A percentile compares a stretch with the other conserved stretches of the same genome.
Conservation (phyloP, 768 basidiomycete genomes). For the Fomitopsis serialis region DNA sequence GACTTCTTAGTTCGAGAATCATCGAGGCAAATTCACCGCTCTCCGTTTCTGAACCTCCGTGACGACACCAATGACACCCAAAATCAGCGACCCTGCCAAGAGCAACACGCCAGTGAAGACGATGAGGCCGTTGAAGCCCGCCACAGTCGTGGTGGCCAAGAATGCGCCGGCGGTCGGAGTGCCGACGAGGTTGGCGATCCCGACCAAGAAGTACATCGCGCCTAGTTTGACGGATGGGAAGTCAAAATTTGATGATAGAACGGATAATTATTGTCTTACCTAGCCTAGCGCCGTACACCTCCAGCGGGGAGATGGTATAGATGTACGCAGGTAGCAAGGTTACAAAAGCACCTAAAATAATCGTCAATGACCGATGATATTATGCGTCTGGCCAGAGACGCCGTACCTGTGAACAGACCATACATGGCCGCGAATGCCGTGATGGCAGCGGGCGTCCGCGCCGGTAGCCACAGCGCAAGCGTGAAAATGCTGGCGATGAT, state of each 20-base stretch:
- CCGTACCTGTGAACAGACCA: slow-evolving; percentile 25
- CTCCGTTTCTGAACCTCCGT: background rate
- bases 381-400: background rate
- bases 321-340: slow-evolving; percentile 26
- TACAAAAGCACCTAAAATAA: slow-evolving; percentile 22
- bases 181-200: slow-evolving; percentile 25
- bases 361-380: background rate
- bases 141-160: slow-evolving; percentile 17
- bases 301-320: slow-evolving; percentile 24
- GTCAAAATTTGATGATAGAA: background rate
- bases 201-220: slow-evolving; percentile 24
- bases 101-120: slow-evolving; percentile 25
- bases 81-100: slow-evolving; percentile 9
- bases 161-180: slow-evolving; percentile 29
- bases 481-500: slow-evolving; percentile 19
- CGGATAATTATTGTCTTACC: slow-evolving; percentile 14
- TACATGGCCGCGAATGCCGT: slow-evolving; percentile 25
- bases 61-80: slow-evolving; percentile 2
- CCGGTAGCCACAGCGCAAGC: slow-evolving; percentile 25
- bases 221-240: slow-evolving; percentile 11
- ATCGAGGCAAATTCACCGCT: background rate
- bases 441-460: slow-evolving; percentile 18
- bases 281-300: slow-evolving; percentile 25
- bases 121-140: slow-evolving; percentile 23
- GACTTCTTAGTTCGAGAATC: no score